These are phyloP conservation scores for Komagataea norvegica DNA, from an alignment of 1,139 yeast genomes.

Conservation along the genomic window DNA sequence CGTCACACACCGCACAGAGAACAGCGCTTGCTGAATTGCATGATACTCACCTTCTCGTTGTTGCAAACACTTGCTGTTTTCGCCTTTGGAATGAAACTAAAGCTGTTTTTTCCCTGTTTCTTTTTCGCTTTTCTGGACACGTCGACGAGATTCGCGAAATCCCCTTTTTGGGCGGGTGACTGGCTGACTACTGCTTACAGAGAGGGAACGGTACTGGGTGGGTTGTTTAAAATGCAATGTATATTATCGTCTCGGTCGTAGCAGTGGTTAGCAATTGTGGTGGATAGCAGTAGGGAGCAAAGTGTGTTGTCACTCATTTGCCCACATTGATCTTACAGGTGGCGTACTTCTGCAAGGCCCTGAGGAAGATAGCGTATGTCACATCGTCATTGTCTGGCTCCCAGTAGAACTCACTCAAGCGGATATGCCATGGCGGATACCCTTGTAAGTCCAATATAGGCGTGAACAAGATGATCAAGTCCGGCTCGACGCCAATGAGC, in stretches of 20 bases:
- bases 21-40: no score
- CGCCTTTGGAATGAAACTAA: neutral
- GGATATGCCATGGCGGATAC: conserved; percentile 96
- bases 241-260: conserved; percentile 10
- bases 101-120: conserved; percentile 2
- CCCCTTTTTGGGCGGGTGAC: conserved; percentile 4
- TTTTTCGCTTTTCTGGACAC: conserved; percentile 10
- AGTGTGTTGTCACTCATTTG: no score
- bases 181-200: neutral
- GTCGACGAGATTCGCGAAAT: conserved; percentile 13
- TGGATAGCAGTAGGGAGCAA: no score
- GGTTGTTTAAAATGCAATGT: conserved; percentile 5
- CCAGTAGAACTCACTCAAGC: conserved; percentile 88
- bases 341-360: conserved; percentile 78
- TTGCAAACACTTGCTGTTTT: conserved; percentile 1
- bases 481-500: conserved; percentile 87
- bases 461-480: conserved; percentile 77
- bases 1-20: no score
- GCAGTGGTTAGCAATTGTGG: neutral
- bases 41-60: conserved; percentile 11
- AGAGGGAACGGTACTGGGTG: neutral
- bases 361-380: conserved; percentile 75
- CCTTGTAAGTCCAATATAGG: conserved; percentile 85
- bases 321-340: conserved; percentile 86
- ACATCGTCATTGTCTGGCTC: conserved; percentile 80